Conservation (phyloP, 495 filamentous ascomycete genomes). For the Neurospora intermedia region DNA sequence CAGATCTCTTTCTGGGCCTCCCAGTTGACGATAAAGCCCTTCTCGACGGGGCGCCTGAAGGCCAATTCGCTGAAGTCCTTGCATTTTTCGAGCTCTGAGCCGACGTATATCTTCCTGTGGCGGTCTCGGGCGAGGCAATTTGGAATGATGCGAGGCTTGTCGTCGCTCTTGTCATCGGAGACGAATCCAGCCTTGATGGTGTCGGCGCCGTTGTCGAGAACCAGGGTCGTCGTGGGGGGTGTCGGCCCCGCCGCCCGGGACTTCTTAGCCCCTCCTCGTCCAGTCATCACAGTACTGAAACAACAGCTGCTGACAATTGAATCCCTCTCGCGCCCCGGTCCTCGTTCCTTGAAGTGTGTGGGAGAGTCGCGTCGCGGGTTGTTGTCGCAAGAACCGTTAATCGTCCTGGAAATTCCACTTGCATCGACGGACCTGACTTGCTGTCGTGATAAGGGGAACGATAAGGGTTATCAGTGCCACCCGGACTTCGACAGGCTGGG, state of each 20-base stretch:
- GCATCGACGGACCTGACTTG: not conserved
- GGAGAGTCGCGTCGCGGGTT: not conserved
- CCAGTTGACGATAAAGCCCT: slow-evolving; percentile 94
- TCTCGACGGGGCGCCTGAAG: slow-evolving; percentile 87
- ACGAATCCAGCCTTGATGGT: slow-evolving; percentile 90
- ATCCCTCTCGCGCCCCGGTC: not conserved
- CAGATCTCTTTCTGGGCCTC: slow-evolving; percentile 93
- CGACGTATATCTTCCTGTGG: slow-evolving; percentile 66
- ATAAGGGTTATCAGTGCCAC: not conserved
- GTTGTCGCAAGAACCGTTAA: not conserved
- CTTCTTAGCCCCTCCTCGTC: slow-evolving; percentile 21
- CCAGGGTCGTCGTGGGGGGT: slow-evolving; percentile 56
- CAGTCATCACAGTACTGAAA: slow-evolving; percentile 25
- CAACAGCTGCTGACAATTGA: not conserved
- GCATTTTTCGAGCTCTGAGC: slow-evolving; percentile 67
- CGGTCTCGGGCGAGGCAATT: slow-evolving; percentile 83
- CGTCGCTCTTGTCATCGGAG: slow-evolving; percentile 26
- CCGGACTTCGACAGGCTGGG: not conserved
- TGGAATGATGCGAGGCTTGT: slow-evolving; percentile 57
- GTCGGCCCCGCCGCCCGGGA: slow-evolving; percentile 29
- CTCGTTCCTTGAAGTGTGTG: not conserved
- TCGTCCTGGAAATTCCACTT: not conserved
- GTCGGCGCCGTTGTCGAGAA: slow-evolving; percentile 90
- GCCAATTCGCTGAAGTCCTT: slow-evolving; percentile 81
- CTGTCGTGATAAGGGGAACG: not conserved